Percentiles rank a stretch among this genome's conserved stretches.
phyloP scores from a whole-genome alignment of 306 rosid species.

The Glycine tomentella region DNA sequence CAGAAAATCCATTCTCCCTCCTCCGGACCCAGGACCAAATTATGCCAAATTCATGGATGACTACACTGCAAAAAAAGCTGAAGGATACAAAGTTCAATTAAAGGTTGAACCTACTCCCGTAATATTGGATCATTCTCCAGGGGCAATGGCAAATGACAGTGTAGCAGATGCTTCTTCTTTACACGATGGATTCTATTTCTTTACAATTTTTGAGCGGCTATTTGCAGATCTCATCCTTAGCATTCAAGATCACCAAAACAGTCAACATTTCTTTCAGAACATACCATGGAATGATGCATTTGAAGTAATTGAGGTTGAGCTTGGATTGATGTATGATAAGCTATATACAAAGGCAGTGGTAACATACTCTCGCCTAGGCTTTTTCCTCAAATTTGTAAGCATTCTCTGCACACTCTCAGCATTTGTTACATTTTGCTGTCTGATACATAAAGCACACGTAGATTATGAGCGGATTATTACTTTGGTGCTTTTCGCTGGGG shows the following conservation, averaged over 20 bases:
- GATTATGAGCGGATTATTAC: conserved; percentile 28
- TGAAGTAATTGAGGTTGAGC: conserved; percentile 55
- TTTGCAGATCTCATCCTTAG: conserved; percentile 59
- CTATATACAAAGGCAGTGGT: conserved; percentile 56
- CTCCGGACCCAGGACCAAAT: conserved; percentile 43
- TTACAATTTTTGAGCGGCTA: conserved; percentile 35
- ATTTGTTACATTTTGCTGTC: conserved; percentile 10
- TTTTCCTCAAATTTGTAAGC: conserved; percentile 33
- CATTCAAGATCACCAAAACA: conserved; percentile 40
- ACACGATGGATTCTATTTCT: conserved; percentile 41
- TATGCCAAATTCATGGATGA: conserved; percentile 47
- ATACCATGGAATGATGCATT: conserved; percentile 26
- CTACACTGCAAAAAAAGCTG: conserved; percentile 18
- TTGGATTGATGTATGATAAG: conserved; percentile 56
- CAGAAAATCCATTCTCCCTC: conserved; percentile 44
- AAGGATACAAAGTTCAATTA: conserved; percentile 40
- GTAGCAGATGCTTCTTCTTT: conserved; percentile 12
- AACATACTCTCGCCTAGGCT: conserved; percentile 21
- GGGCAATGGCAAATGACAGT: background rate
- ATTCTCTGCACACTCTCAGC: conserved; percentile 14
- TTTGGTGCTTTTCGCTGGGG: conserved; percentile 43
- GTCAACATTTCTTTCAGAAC: conserved; percentile 28
- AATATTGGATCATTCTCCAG: conserved; percentile 12
- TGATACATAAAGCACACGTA: background rate
- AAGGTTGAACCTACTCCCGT: conserved; percentile 29